Evolutionary conservation across 1,284 basidiomycete species (phyloP).

Genomic region (Ustanciosporium gigantosporum): DNA sequence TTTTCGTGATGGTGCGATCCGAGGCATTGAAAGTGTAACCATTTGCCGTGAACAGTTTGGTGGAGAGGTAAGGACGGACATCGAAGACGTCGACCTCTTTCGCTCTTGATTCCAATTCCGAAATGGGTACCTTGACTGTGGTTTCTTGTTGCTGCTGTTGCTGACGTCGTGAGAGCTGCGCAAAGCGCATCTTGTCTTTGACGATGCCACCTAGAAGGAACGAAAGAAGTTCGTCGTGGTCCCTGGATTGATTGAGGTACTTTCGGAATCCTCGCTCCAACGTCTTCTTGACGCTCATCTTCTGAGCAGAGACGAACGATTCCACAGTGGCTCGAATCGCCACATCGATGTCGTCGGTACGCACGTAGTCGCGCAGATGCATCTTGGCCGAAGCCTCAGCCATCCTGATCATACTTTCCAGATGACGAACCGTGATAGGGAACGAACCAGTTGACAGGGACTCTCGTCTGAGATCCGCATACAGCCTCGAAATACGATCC

Average conservation of each 20-base stretch:
- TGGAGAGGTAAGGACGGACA: conserved; percentile 79
- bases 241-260: conserved; percentile 89
- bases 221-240: conserved; percentile 88
- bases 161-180: conserved; percentile 57
- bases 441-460: conserved; percentile 95
- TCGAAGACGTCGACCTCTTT: conserved; percentile 93
- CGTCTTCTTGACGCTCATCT: conserved; percentile 97
- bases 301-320: conserved; percentile 94
- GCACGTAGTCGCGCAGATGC: conserved; percentile 93
- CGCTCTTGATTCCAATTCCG: conserved; percentile 67
- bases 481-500: conserved; percentile 90
- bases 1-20: conserved; percentile 51
- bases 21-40: conserved; percentile 70
- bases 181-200: conserved; percentile 88
- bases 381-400: conserved; percentile 97
- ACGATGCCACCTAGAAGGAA: conserved; percentile 92
- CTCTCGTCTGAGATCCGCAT: conserved; percentile 93
- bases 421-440: conserved; percentile 94
- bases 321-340: conserved; percentile 93
- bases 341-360: conserved; percentile 92
- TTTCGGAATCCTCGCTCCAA: conserved; percentile 89
- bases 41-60: conserved; percentile 83
- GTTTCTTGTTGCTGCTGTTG: conserved; percentile 3
- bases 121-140: conserved; percentile 48
- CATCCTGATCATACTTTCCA: conserved; percentile 99